Evolutionary conservation across 1,284 basidiomycete genomes (phyloP), one percentile per base, ranked within the genome.

Genomic region (Tilletia walkeri): DNA sequence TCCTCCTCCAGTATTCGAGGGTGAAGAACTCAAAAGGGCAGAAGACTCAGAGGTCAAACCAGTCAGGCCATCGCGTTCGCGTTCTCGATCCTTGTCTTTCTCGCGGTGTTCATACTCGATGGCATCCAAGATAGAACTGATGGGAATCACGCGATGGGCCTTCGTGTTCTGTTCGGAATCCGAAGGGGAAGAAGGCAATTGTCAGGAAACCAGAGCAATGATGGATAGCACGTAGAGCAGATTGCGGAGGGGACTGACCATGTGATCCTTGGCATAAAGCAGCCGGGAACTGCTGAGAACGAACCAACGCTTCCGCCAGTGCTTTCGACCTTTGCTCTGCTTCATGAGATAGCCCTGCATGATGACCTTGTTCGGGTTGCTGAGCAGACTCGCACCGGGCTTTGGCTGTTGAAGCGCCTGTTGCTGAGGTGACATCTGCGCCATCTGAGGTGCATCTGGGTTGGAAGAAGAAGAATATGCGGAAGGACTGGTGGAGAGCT

Each of bases 271-370:
- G 5, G 83, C 77, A 67, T 85, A 86, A 45, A 82, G 76, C 47
- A 86, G 72, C 36, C 78, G 74, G 18, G 80, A 75, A 14, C 80
- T 74, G 16, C 82, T 84, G 10, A 86, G 76, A 7, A 84, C 80
- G 49, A 86, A 86, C 84, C 84, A 86, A 12, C 85, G 87, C 85
- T 99, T 99, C 71, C 94, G 88, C 96, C 96, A 99, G 72, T 90
- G 92, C 79, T 93, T 91, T 78, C 95, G 89, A 76, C 95, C 93
- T 66, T 90, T 90, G 56, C 94, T 94, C 84, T 94, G 94, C 84
- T 99, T 99, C 92, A 96, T 95, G 72, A 99, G 86, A 84, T 99
- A 99, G 1, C 94, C 94, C 39, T 90, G 81, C 4, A 78, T 78
- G 68, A 83, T 79, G 68, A 83, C 75, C 30, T 78, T 80, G 73